phyloP scores from a whole-genome alignment of 257 asterid genomes.

The Forsythia viridissima region DNA sequence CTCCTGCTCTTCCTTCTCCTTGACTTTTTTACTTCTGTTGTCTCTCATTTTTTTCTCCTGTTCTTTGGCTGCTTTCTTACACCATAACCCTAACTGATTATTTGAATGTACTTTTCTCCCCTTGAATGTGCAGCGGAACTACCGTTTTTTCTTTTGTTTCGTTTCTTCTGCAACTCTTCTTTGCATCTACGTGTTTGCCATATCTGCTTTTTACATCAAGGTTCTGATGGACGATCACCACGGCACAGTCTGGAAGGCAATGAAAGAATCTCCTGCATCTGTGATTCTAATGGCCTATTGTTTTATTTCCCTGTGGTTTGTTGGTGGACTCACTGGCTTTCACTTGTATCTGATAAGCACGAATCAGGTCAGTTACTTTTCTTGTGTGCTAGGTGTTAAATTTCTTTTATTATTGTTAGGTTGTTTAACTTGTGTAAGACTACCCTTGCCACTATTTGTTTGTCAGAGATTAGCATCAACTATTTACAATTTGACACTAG shows the following conservation, averaged over 20 bases:
- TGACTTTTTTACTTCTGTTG: neutral
- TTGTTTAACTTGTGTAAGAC: conserved; percentile 7
- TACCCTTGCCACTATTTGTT: conserved; percentile 1
- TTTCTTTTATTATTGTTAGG: neutral
- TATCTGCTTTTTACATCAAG: conserved; percentile 87
- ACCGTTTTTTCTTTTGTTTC: conserved; percentile 90
- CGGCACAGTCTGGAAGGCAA: conserved; percentile 90
- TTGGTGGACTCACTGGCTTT: conserved; percentile 98
- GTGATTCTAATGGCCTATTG: conserved; percentile 81
- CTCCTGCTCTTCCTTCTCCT: neutral
- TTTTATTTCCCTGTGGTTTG: conserved; percentile 96
- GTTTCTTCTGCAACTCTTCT: conserved; percentile 90
- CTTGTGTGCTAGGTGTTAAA: conserved; percentile 16
- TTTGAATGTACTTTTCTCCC: conserved; percentile 23
- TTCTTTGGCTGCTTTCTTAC: conserved; percentile 11
- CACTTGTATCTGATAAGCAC: conserved; percentile 88
- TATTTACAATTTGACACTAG: neutral
- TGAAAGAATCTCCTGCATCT: conserved; percentile 95
- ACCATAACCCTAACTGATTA: conserved; percentile 19
- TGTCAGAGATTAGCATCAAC: neutral
- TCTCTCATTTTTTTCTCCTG: conserved; percentile 16
- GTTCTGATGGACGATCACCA: conserved; percentile 78
- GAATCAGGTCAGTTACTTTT: conserved; percentile 73
- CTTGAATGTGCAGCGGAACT: conserved; percentile 78
- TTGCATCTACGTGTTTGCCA: conserved; percentile 83